Conservation (phyloP, 2,329 filamentous ascomycete species). For the Xylariaceae sp. region DNA sequence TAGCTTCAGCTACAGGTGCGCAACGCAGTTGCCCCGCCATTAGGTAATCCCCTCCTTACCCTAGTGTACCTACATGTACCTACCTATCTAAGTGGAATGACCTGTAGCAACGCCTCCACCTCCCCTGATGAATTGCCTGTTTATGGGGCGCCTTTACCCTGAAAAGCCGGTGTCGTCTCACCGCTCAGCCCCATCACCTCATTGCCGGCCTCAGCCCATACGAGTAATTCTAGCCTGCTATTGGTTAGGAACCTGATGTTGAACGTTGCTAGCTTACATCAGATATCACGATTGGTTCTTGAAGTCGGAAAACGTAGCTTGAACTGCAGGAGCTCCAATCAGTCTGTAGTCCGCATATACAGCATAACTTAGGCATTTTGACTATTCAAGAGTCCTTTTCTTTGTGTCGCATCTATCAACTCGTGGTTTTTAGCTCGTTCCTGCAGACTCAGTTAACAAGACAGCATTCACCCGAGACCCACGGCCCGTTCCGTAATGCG, state of each 20-base stretch:
- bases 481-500: constrained; percentile 14
- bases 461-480: constrained; percentile 21
- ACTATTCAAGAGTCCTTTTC: too few relatives aligned
- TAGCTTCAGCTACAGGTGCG: constrained; percentile 30
- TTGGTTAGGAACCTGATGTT: constrained; percentile 11
- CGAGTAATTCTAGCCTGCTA: constrained; percentile 14
- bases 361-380: too few relatives aligned
- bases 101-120: constrained; percentile 12
- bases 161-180: constrained; percentile 26
- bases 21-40: constrained; percentile 27
- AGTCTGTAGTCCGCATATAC: background rate
- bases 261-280: constrained; percentile 14
- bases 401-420: too few relatives aligned
- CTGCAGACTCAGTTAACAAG: background rate
- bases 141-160: constrained; percentile 10
- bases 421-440: too few relatives aligned
- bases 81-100: constrained; percentile 4
- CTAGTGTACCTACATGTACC: background rate
- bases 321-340: constrained; percentile 6
- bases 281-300: constrained; percentile 11
- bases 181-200: constrained; percentile 25
- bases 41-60: constrained; percentile 7
- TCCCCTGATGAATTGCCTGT: constrained; percentile 19
- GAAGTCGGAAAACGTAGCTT: too few relatives aligned
- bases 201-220: constrained; percentile 1